Conservation (phyloP, 148 eudicot genomes). For the Vaccinium darrowii region DNA sequence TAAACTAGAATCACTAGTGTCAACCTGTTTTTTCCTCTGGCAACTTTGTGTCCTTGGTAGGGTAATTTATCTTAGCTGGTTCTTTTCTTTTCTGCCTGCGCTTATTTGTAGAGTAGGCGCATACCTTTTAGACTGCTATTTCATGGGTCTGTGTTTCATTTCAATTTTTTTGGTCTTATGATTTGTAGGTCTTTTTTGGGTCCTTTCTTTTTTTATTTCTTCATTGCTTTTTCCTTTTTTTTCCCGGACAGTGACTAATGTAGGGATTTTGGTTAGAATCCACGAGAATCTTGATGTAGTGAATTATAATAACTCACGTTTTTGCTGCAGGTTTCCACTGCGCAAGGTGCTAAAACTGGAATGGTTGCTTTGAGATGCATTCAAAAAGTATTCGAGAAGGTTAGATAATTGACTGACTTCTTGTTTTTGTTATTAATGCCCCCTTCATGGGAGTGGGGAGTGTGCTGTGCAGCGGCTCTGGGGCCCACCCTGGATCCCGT, state of each 20-base stretch:
- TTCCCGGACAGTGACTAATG: too few relatives aligned
- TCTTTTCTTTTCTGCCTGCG: not conserved
- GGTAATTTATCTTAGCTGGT: not conserved
- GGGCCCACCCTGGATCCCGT: too few relatives aligned
- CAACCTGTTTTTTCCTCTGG: not conserved
- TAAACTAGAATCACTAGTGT: not conserved
- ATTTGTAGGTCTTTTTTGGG: not conserved
- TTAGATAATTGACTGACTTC: slow-evolving; percentile 20
- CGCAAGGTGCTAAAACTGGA: too few relatives aligned
- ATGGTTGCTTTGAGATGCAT: slow-evolving; percentile 67
- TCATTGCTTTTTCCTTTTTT: slow-evolving; percentile 16
- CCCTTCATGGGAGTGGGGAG: not conserved
- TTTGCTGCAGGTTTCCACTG: too few relatives aligned
- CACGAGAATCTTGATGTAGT: too few relatives aligned
- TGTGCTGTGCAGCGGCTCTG: too few relatives aligned
- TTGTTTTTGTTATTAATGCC: not conserved
- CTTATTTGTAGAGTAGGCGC: not conserved
- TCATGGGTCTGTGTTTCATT: not conserved
- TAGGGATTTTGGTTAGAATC: too few relatives aligned
- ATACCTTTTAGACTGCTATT: not conserved
- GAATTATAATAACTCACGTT: too few relatives aligned
- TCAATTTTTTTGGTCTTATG: not conserved
- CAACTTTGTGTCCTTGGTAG: not conserved
- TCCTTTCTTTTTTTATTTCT: not conserved
- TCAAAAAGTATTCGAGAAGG: slow-evolving; percentile 93